Evolutionary conservation across 768 basidiomycete species (phyloP).

Genomic region (Tricholoma matsutake): DNA sequence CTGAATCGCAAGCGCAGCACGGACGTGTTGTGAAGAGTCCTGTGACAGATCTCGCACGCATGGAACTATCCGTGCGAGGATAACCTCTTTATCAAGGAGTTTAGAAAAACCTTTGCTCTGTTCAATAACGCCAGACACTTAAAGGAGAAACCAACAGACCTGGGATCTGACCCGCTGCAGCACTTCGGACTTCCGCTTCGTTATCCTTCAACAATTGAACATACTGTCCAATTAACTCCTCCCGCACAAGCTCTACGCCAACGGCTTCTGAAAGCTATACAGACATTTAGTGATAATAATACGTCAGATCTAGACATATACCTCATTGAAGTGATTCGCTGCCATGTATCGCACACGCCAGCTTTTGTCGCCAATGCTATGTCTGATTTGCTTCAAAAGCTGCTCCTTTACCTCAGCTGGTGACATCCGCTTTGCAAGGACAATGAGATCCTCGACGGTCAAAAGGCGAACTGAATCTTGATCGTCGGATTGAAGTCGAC

Average conservation of each 20-base stretch:
- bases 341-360: constrained; percentile 99
- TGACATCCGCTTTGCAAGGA: constrained; percentile 79
- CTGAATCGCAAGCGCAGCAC: constrained; percentile 93
- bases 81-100: constrained; percentile 89
- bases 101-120: constrained; percentile 80
- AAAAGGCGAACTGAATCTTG: constrained; percentile 96
- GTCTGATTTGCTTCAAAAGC: constrained; percentile 81
- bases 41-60: constrained; percentile 93
- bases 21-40: constrained; percentile 94
- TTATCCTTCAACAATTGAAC: constrained; percentile 95
- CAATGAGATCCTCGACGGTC: constrained; percentile 94
- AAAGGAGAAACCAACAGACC: constrained; percentile 44
- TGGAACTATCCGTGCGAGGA: constrained; percentile 88
- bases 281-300: not conserved
- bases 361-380: constrained; percentile 91
- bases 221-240: constrained; percentile 91
- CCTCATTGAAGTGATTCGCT: constrained; percentile 95
- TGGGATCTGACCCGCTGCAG: constrained; percentile 94
- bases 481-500: constrained; percentile 91
- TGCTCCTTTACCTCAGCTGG: constrained; percentile 92
- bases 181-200: constrained; percentile 97
- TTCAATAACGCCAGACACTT: not conserved
- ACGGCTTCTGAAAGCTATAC: constrained; percentile 85
- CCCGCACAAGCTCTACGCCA: constrained; percentile 85
- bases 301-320: constrained; percentile 21